Evolutionary conservation across 441 rosid species (phyloP), one percentile per base, ranked within the genome.

Genomic region (Adansonia gregorii): DNA sequence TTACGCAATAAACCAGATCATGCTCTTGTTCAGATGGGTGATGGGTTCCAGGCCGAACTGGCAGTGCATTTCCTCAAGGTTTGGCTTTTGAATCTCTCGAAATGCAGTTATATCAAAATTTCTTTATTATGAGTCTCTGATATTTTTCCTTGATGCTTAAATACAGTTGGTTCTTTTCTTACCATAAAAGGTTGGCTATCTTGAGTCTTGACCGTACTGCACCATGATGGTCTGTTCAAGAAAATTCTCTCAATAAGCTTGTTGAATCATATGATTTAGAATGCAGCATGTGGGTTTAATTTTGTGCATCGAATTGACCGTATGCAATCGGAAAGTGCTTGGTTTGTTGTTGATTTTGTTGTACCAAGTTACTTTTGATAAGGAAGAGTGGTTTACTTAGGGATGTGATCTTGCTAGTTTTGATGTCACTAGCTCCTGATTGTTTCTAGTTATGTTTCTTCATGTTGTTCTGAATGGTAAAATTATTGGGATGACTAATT

Each of bases 21-120:
- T 83, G 99, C 99, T 8, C 97, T 96, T 45, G 91, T 96, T 82
- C 98, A 96, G 89, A 91, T 96, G 99, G 98, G 96, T 3, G 99
- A 96, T 80, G 99, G 99, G 69, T 93, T 96, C 81, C 99, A 94
- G 83, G 94, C 99, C 66, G 99, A 96, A 78, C 84, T 96, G 80
- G 99, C 98, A 0, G 98, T 94, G 76, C 97, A 96, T 80, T 96
- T 93, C 85, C 88, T 96, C 73, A 96, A 93, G 98, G 99, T 94
- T 82, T 72, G 86, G n/a, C 76, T 70, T 61, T 12, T 31, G 8
- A 58, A 70, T 81, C 68, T 74, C 60, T 74, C 4, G 46, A 63
- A 60, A 60, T 74, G 46, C 45, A 51, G 58, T 35, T 35, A 35
- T 35, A 35, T 35, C 41, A 35, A 63, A 10, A 20, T 19, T 43